These are phyloP conservation scores for Crithidia thermophila DNA, from an alignment of 208 protist species.

Conservation along the genomic window DNA sequence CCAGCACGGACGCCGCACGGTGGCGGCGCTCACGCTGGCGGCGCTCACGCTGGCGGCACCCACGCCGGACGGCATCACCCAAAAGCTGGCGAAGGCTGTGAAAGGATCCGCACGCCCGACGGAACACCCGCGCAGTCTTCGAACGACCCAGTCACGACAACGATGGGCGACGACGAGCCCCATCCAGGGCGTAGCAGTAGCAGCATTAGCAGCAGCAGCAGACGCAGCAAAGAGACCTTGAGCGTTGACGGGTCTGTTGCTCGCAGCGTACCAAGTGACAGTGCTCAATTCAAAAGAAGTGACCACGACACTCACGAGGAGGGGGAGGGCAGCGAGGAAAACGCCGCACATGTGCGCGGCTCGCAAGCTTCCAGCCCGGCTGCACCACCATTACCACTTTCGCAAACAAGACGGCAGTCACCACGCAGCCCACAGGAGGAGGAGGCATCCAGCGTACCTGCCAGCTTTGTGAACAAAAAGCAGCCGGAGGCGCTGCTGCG, in stretches of 20 bases:
- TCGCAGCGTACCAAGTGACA: no score
- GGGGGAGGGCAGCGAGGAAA: no score
- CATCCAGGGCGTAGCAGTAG: not conserved
- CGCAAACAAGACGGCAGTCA: no score
- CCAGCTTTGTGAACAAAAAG: not conserved
- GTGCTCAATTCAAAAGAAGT: no score
- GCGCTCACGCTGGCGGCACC: not conserved
- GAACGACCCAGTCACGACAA: conserved; percentile 22
- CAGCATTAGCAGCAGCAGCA: not conserved
- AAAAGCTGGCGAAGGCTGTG: conserved; percentile 62
- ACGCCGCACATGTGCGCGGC: no score
- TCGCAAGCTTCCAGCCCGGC: no score
- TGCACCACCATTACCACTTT: no score
- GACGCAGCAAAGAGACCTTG: not conserved
- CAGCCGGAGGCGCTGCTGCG: not conserved
- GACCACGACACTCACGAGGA: no score
- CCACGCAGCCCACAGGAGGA: no score
- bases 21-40: not conserved
- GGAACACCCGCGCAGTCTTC: conserved; percentile 62
- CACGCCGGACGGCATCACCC: conserved; percentile 6
- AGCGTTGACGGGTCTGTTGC: no score
- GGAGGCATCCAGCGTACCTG: not conserved
- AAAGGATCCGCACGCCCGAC: conserved; percentile 45
- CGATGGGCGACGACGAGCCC: conserved; percentile 1
- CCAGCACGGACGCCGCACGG: not conserved